These are phyloP conservation scores for Phyllosticta ampelicida DNA, from an alignment of 2,329 filamentous ascomycete genomes.

Conservation along the genomic window DNA sequence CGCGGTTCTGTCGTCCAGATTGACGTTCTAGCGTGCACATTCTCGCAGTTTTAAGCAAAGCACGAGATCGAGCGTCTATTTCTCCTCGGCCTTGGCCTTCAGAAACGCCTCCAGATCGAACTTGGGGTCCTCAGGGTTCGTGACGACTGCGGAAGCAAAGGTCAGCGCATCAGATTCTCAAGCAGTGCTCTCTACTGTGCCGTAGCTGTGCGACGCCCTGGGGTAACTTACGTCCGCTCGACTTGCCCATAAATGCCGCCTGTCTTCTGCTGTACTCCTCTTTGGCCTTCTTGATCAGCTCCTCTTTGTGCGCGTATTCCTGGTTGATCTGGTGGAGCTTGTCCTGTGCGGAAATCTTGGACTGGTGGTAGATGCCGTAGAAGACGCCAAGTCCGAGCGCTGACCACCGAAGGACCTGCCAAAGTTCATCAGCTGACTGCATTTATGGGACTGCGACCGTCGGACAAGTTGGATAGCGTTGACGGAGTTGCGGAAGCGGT, in stretches of 20 bases:
- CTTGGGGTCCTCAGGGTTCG: slow-evolving; percentile 72
- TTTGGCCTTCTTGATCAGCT: slow-evolving; percentile 88
- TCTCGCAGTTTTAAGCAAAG: neutral
- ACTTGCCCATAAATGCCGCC: slow-evolving; percentile 29
- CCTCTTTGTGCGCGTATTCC: slow-evolving; percentile 84
- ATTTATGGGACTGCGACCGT: neutral
- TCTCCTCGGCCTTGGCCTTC: slow-evolving; percentile 46
- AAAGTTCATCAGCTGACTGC: slow-evolving; percentile 5
- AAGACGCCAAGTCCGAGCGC: slow-evolving; percentile 84
- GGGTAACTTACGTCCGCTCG: slow-evolving; percentile 27
- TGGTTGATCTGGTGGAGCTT: slow-evolving; percentile 60
- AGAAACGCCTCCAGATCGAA: slow-evolving; percentile 89
- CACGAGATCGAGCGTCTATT: slow-evolving; percentile 12
- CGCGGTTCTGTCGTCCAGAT: neutral
- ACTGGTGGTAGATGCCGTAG: slow-evolving; percentile 94
- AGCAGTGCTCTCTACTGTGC: slow-evolving; percentile 14
- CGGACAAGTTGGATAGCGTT: slow-evolving; percentile 1
- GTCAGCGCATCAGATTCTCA: slow-evolving; percentile 1
- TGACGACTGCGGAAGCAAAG: slow-evolving; percentile 2
- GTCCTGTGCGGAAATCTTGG: slow-evolving; percentile 61
- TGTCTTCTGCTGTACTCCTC: slow-evolving; percentile 77
- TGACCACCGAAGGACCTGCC: slow-evolving; percentile 90
- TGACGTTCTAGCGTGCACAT: neutral
- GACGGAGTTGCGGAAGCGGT: slow-evolving; percentile 8
- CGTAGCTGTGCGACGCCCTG: slow-evolving; percentile 14